These are phyloP conservation scores for Botrytis elliptica DNA, from an alignment of 2,329 filamentous ascomycete species.

Conservation along the genomic window DNA sequence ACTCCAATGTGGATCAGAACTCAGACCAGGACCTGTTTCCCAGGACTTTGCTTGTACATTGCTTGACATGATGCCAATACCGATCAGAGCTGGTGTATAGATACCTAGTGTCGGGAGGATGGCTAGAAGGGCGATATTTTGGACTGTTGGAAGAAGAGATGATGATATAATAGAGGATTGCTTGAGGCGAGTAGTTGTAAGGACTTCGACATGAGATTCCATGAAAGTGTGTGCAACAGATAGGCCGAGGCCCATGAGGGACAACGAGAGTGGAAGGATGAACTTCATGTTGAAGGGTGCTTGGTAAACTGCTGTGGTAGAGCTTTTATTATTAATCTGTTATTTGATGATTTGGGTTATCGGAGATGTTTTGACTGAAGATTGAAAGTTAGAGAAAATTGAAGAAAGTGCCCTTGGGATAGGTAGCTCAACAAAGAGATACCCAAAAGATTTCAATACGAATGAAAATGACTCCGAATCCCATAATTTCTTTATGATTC, in stretches of 20 bases:
- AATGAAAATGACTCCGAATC: background rate
- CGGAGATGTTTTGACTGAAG: background rate
- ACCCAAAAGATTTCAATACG: background rate
- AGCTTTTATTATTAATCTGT: background rate
- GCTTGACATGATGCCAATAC: slow-evolving; percentile 11
- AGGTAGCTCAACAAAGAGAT: background rate
- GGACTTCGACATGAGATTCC: background rate
- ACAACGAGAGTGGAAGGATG: background rate
- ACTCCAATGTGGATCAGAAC: background rate
- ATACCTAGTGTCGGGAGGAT: background rate
- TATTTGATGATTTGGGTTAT: background rate
- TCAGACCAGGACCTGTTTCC: background rate
- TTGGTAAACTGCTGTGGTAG: background rate
- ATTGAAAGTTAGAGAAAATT: background rate
- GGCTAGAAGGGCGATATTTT: background rate
- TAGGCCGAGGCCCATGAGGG: background rate
- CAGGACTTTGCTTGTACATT: background rate
- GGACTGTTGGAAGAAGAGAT: background rate
- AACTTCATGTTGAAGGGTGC: background rate
- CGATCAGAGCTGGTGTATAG: background rate
- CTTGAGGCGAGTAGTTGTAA: background rate
- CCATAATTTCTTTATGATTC: background rate
- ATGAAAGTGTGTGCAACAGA: background rate
- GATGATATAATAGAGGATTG: background rate
- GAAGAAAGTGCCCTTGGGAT: background rate